Percentiles rank a stretch among this genome's conserved stretches.
phyloP scores from a whole-genome alignment of 2,329 filamentous ascomycete species.

The Aureobasidium namibiae region DNA sequence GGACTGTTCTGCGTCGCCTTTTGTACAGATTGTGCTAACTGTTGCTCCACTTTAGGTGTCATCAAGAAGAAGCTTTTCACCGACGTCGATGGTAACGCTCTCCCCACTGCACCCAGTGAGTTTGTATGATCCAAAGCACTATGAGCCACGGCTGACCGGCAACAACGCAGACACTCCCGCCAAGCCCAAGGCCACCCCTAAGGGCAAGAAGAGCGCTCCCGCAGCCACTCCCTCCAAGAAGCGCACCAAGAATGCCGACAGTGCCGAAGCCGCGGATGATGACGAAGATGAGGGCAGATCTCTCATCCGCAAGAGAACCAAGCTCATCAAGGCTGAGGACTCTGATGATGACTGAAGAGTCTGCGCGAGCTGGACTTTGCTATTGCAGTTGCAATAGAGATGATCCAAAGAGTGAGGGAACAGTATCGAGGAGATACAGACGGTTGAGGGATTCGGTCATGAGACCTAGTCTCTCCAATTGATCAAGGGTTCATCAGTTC shows the following conservation, averaged over 20 bases:
- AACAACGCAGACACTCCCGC: not conserved
- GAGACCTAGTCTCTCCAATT: slow-evolving; percentile 38
- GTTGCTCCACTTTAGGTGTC: not conserved
- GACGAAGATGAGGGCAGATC: slow-evolving; percentile 1
- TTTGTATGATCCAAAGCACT: too few relatives aligned
- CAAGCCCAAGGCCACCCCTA: not conserved
- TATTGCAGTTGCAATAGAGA: not conserved
- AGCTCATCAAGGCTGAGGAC: slow-evolving; percentile 8
- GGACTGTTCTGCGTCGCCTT: not conserved
- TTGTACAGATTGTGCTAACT: not conserved
- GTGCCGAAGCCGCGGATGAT: not conserved
- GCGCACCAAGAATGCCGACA: slow-evolving; percentile 2
- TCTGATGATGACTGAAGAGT: slow-evolving; percentile 11
- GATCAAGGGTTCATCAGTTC: slow-evolving; percentile 43
- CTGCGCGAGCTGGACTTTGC: not conserved
- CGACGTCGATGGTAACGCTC: slow-evolving; percentile 16
- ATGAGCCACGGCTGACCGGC: not conserved
- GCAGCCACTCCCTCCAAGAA: slow-evolving; percentile 22
- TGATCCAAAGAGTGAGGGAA: too few relatives aligned
- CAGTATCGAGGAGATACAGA: not conserved
- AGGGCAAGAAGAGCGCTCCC: slow-evolving; percentile 18
- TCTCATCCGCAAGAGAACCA: slow-evolving; percentile 2
- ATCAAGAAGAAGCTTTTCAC: slow-evolving; percentile 26
- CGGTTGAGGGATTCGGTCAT: not conserved
- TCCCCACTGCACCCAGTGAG: slow-evolving; percentile 2